Evolutionary conservation across 2,329 filamentous ascomycete species (phyloP).

Genomic region (Colletotrichum lentis): DNA sequence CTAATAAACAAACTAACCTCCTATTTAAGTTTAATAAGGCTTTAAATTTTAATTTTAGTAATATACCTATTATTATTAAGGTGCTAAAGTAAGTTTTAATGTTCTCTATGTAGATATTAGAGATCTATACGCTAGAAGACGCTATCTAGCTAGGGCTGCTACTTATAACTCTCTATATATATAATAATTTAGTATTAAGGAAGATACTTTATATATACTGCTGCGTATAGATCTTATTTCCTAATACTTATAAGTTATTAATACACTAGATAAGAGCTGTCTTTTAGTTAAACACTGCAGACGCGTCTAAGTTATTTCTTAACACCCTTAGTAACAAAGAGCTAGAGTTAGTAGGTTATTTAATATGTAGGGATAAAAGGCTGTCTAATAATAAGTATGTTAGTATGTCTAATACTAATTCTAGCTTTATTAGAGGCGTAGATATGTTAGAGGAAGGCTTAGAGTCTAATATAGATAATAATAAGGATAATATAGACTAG

Average conservation of each 20-base stretch:
- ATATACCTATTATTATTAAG: constrained; percentile 2
- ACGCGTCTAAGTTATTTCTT: neutral
- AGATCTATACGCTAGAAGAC: constrained; percentile 11
- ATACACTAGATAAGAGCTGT: neutral
- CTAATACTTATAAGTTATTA: neutral
- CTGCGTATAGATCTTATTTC: constrained; percentile 1
- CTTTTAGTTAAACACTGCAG: constrained; percentile 3
- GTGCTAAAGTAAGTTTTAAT: constrained; percentile 18
- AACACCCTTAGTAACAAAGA: constrained; percentile 5
- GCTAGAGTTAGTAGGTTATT: neutral
- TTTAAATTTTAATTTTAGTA: constrained; percentile 5
- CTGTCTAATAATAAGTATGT: neutral
- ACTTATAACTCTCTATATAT: neutral
- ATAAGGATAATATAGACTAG: constrained; percentile 4
- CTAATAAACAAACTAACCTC: constrained; percentile 3
- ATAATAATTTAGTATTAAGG: neutral
- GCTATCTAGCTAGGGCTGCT: neutral
- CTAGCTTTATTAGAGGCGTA: neutral
- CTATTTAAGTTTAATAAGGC: constrained; percentile 14
- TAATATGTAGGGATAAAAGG: neutral
- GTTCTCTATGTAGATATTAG: constrained; percentile 6
- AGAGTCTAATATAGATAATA: neutral
- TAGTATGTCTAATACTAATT: neutral
- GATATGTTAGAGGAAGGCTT: no score
- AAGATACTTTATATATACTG: constrained; percentile 13